Evolutionary conservation across 495 filamentous ascomycete species (phyloP), one percentile per base, ranked within the genome.

Genomic region (Aspergillus sclerotioniger): DNA sequence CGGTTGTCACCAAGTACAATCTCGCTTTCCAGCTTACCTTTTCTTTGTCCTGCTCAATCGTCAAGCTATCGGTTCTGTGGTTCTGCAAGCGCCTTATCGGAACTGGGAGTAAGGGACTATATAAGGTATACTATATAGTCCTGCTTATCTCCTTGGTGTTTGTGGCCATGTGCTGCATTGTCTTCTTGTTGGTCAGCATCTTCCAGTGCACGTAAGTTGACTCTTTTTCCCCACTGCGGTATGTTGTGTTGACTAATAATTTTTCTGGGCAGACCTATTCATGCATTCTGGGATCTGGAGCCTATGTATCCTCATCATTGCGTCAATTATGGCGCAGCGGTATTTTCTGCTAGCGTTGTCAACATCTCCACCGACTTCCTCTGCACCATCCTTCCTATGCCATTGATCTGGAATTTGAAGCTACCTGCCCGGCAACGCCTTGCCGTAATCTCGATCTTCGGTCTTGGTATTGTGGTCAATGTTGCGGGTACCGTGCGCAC

Each of bases 281-380:
- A 74, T 55, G 75, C 77, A 33, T 85, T 76, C 62, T 87, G 84
- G 82, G 71, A 72, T 25, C 57, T 78, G 0, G 50, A 71, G 5
- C 70, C 76, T 0, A 46, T 49, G 12, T 66, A 69, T 33, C 58
- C 70, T 5, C 57, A 74, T 41, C 64, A 73, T 39, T 88, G 84
- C 58, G 67, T 87, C 48, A 66, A 84, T 52, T 76, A 80, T 47
- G 70, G 70, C 8, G 72, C 62, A 6, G 71, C 80, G 52, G 74
- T 85, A 16, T 76, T 86, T 39, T 72, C 74, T 3, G 78, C 73
- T 10, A 84, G 82, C 51, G 71, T 84, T 21, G 76, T 87, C 63
- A 87, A 88, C 62, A 82, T 81, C 20, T 60, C 81, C 33, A 84
- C 82, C 16, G 86, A 88, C 59, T 77, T 87, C 47, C 47, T 82